Percentiles rank a stretch among this genome's conserved stretches.
Evolutionary conservation across 805 yeast species (phyloP).

Genomic region (Geotrichum ghanense): DNA sequence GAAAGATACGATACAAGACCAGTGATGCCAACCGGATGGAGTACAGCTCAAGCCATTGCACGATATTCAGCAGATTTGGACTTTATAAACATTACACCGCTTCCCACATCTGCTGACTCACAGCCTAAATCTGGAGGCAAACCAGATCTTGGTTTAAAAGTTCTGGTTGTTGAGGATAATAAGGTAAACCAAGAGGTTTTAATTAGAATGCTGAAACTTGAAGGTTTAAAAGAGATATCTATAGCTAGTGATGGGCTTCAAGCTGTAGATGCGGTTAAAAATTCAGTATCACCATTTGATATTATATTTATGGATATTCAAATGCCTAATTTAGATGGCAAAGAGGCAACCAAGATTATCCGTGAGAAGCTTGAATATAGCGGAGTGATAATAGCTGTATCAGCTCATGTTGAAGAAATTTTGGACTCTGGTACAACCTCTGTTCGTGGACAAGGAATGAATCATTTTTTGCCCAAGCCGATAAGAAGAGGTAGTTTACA

Average conservation of each 20-base stretch:
- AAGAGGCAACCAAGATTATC: conserved; percentile 68
- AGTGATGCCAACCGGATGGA: not conserved
- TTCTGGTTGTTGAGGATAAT: conserved; percentile 89
- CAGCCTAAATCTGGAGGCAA: not conserved
- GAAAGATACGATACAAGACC: not conserved
- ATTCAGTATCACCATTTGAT: conserved; percentile 41
- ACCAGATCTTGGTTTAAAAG: conserved; percentile 16
- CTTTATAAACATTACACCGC: not conserved
- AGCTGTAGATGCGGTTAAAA: conserved; percentile 60
- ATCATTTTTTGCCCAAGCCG: conserved; percentile 83
- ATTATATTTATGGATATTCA: conserved; percentile 94
- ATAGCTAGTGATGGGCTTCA: conserved; percentile 83
- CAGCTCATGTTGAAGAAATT: conserved; percentile 85
- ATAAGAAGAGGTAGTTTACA: conserved; percentile 59
- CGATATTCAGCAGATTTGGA: not conserved
- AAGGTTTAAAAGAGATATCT: conserved; percentile 59
- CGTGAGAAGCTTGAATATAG: conserved; percentile 48
- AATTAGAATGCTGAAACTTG: conserved; percentile 66
- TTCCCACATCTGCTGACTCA: not conserved
- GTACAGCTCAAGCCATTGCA: not conserved
- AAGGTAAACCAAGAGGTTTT: conserved; percentile 88
- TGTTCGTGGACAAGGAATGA: conserved; percentile 39
- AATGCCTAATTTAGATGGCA: conserved; percentile 91
- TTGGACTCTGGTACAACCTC: conserved; percentile 49
- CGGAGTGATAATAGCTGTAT: conserved; percentile 82